Evolutionary conservation across 257 asterid species (phyloP).

Genomic region (Gynochthodes officinalis): DNA sequence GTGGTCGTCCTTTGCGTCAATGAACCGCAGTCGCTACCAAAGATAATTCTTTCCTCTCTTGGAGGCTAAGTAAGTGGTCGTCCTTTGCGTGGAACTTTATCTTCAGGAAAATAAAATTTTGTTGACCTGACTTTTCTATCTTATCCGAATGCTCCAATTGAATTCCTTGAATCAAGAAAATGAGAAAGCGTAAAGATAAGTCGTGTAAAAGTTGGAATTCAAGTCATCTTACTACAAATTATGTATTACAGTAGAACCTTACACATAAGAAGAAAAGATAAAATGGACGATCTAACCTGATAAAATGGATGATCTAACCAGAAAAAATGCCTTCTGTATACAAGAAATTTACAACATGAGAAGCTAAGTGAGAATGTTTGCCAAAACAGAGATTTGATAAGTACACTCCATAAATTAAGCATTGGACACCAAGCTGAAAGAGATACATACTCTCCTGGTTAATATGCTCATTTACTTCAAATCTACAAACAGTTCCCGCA

Average conservation of each 20-base stretch:
- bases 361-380: constrained; percentile 13
- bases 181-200: no score
- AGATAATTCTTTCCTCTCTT: no score
- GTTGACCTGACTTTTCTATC: no score
- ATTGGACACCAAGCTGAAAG: constrained; percentile 41
- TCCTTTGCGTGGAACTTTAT: no score
- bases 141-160: constrained; percentile 43
- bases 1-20: no score
- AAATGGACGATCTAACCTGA: background rate
- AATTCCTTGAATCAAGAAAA: no score
- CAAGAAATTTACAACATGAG: constrained; percentile 6
- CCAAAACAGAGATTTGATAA: constrained; percentile 50
- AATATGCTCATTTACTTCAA: constrained; percentile 12
- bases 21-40: no score
- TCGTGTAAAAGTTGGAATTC: no score
- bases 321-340: background rate
- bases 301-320: background rate
- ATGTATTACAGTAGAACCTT: constrained; percentile 53
- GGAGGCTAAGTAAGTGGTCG: no score
- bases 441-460: constrained; percentile 30
- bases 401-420: constrained; percentile 46
- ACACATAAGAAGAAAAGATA: constrained; percentile 34
- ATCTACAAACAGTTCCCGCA: background rate
- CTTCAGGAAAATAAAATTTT: no score
- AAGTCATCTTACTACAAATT: no score